Conservation (phyloP, 768 basidiomycete species). For the Porpolomopsis calyptriformis region DNA sequence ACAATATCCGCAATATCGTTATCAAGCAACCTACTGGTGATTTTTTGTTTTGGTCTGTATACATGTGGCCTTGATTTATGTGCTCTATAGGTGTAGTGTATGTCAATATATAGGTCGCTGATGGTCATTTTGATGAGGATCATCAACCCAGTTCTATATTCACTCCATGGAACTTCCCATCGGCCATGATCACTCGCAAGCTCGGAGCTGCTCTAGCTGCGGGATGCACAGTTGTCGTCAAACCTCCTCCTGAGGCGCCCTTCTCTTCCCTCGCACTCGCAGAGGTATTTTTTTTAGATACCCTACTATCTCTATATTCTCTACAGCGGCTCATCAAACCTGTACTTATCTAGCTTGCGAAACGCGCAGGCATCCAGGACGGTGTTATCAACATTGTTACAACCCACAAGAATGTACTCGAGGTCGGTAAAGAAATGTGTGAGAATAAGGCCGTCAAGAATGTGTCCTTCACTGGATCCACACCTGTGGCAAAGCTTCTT, state of each 20-base stretch:
- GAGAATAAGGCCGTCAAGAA: constrained; percentile 81
- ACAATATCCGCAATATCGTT: constrained; percentile 68
- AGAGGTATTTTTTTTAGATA: constrained; percentile 52
- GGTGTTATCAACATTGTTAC: constrained; percentile 95
- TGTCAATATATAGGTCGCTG: not conserved
- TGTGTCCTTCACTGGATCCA: constrained; percentile 87
- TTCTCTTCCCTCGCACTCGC: constrained; percentile 84
- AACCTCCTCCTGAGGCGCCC: constrained; percentile 91
- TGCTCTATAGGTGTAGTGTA: constrained; percentile 29
- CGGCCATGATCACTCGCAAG: constrained; percentile 91
- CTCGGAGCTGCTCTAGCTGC: constrained; percentile 83
- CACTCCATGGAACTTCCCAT: constrained; percentile 92
- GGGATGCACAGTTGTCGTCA: constrained; percentile 93
- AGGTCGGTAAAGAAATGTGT: constrained; percentile 92
- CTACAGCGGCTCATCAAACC: not conserved
- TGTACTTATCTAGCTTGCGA: constrained; percentile 45
- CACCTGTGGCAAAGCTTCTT: constrained; percentile 65
- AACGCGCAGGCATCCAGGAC: constrained; percentile 85
- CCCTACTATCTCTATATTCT: not conserved
- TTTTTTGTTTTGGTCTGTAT: constrained; percentile 14
- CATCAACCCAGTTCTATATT: constrained; percentile 50
- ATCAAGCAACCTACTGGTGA: constrained; percentile 88
- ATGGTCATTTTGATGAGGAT: not conserved
- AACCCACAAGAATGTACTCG: constrained; percentile 70
- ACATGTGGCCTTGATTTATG: not conserved